Evolutionary conservation across 176 grass and related monocot genomes (phyloP).

Genomic region (Oryza meridionalis): DNA sequence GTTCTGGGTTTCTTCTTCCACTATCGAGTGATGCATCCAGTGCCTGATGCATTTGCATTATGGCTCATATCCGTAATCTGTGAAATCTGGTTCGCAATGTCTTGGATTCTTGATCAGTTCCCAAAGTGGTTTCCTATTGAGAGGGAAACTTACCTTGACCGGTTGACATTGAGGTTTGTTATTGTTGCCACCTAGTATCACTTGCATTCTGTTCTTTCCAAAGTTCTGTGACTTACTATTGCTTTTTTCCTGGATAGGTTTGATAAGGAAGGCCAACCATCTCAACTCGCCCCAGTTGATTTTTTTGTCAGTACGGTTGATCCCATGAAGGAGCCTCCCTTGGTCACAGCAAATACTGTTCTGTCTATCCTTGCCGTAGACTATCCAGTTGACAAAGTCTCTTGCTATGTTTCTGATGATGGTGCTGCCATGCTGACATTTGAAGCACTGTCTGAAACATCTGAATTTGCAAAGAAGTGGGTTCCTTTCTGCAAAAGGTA

Average conservation of each 20-base stretch:
- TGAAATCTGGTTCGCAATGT: slow-evolving; percentile 95
- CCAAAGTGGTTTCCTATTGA: slow-evolving; percentile 95
- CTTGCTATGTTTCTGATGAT: slow-evolving; percentile 99
- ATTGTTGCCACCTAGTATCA: background rate
- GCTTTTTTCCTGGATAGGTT: slow-evolving; percentile 59
- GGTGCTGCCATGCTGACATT: slow-evolving; percentile 95
- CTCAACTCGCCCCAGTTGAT: slow-evolving; percentile 73
- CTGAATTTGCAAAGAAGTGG: slow-evolving; percentile 99
- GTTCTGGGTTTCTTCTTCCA: slow-evolving; percentile 97
- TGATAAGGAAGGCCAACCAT: slow-evolving; percentile 82
- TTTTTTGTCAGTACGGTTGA: slow-evolving; percentile 96
- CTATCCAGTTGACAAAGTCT: slow-evolving; percentile 85
- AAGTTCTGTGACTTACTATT: slow-evolving; percentile 20
- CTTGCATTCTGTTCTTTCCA: slow-evolving; percentile 25
- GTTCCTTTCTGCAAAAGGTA: slow-evolving; percentile 92
- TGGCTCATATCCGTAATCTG: slow-evolving; percentile 97
- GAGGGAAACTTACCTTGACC: slow-evolving; percentile 93
- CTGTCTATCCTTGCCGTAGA: slow-evolving; percentile 89
- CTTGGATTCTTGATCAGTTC: slow-evolving; percentile 99
- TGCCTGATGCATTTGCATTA: slow-evolving; percentile 77
- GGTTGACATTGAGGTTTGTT: slow-evolving; percentile 82
- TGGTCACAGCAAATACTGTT: slow-evolving; percentile 97
- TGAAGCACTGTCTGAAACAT: slow-evolving; percentile 93
- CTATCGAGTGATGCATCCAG: slow-evolving; percentile 82
- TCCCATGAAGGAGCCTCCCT: slow-evolving; percentile 85